Evolutionary conservation across 805 yeast species (phyloP), one percentile per base, ranked within the genome.

Genomic region (Schwanniomyces polymorphus): DNA sequence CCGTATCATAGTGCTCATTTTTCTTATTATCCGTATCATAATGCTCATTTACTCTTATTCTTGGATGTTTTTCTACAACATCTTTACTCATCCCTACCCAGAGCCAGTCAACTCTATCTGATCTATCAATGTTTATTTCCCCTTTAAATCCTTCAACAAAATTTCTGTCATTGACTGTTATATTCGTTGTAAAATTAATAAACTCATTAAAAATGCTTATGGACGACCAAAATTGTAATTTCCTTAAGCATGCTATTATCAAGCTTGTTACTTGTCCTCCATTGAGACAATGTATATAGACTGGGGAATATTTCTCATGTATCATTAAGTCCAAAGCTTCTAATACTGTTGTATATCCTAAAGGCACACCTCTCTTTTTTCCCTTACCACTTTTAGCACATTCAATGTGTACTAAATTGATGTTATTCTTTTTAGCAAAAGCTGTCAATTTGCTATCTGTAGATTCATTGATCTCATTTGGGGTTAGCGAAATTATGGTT

Each of bases 201-300:
- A 87, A 91, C 67, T 92, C 99, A 52, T 85, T 88, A 56, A 88
- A 82, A 11, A 92, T 91, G 0, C 97, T 85, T 2, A 90, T 88
- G 6, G 88, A 79, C 8, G 94, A 85, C 99, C 99, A 94, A 55
- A 86, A 82, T 23, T 89, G 86, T 16, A 88, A 68, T 55, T 88
- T 88, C 29, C 99, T 68, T 33, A 91, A 68, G 61, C 97, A 91
- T 4, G 97, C 98, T 21, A 92, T 79, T 1, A 89, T 82, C 40
- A 94, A 70, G 21, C 92, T 81, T 0, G 96, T 88, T 2, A 88
- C 86, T 53, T 89, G 91, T 8, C 96, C 91, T 0, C 97, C 98
- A 60, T 90, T 91, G 23, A 84, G 69, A 64, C 98, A 92, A 65
- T 92, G 97, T 5, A 92, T 63, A 61, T 87, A 91, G 1, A 86